Conservation (phyloP, 345 rosid genomes). For the Schrenkiella parvula region DNA sequence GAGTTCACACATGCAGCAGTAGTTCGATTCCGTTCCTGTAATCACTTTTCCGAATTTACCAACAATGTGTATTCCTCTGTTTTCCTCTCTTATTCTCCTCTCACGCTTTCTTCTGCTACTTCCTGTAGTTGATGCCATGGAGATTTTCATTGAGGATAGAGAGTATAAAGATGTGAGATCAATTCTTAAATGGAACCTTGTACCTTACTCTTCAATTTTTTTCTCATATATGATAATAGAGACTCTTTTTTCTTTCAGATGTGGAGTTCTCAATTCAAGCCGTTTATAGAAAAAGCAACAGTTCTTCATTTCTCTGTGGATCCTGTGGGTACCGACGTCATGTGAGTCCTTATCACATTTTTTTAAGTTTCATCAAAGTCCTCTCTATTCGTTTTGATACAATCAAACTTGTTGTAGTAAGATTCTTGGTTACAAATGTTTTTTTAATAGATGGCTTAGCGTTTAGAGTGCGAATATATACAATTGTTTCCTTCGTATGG, state of each 20-base stretch:
- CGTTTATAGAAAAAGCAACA: slow-evolving; percentile 41
- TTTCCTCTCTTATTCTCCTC: slow-evolving; percentile 6
- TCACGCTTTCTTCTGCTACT: slow-evolving; percentile 21
- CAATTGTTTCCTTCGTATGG: too few relatives aligned
- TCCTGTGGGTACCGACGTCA: slow-evolving; percentile 77
- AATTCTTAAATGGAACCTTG: neutral
- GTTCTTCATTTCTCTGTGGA: slow-evolving; percentile 63
- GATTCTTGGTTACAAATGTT: neutral
- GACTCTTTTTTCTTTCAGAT: slow-evolving; percentile 41
- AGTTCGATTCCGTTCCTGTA: slow-evolving; percentile 71
- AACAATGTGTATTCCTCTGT: neutral
- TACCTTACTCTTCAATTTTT: neutral
- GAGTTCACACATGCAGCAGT: slow-evolving; percentile 66
- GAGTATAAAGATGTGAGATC: slow-evolving; percentile 66
- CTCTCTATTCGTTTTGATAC: neutral
- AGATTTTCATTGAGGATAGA: slow-evolving; percentile 56
- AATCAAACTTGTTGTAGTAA: neutral
- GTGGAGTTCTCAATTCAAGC: slow-evolving; percentile 63
- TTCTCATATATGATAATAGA: neutral
- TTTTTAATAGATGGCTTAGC: too few relatives aligned
- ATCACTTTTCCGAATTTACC: slow-evolving; percentile 12
- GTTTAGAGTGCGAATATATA: too few relatives aligned
- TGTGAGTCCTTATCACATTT: too few relatives aligned
- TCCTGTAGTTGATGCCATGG: slow-evolving; percentile 70
- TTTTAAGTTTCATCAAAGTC: too few relatives aligned